These are phyloP conservation scores for Pholiota molesta DNA, from an alignment of 768 basidiomycete genomes.

Conservation along the genomic window DNA sequence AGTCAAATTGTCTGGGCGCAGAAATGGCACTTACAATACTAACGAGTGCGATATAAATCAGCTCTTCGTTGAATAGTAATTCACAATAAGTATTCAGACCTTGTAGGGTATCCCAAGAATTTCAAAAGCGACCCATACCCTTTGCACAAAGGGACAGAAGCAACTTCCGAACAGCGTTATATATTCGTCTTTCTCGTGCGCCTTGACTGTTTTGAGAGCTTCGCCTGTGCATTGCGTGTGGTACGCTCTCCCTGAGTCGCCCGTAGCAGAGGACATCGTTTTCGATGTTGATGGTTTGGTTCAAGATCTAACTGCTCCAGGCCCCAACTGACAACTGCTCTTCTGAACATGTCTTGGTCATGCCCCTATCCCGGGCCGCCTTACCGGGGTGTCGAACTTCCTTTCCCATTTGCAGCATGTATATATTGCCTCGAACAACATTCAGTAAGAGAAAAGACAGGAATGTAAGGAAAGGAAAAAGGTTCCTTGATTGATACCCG, in stretches of 20 bases:
- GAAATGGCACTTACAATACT: constrained; percentile 24
- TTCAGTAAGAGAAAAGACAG: too few species aligned
- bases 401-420: too few species aligned
- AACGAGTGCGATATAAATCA: not conserved
- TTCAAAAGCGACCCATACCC: constrained; percentile 79
- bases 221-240: constrained; percentile 44
- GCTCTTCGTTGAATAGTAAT: not conserved
- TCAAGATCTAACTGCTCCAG: not conserved
- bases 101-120: constrained; percentile 72
- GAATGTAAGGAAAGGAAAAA: too few species aligned
- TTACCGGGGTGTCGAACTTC: too few species aligned
- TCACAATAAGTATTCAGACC: constrained; percentile 35
- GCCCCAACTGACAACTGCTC: too few species aligned
- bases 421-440: too few species aligned
- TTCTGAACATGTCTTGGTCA: too few species aligned
- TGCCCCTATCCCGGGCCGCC: too few species aligned
- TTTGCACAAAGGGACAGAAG: constrained; percentile 84
- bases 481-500: too few species aligned
- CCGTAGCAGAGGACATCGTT: not conserved
- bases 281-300: not conserved
- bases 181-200: constrained; percentile 48
- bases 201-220: constrained; percentile 59
- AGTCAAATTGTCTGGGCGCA: constrained; percentile 39
- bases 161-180: constrained; percentile 73
- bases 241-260: constrained; percentile 35